Percentiles rank a stretch among this genome's conserved stretches.
Evolutionary conservation across 441 rosid genomes (phyloP).

Genomic region (Syzygium syzygioides): DNA sequence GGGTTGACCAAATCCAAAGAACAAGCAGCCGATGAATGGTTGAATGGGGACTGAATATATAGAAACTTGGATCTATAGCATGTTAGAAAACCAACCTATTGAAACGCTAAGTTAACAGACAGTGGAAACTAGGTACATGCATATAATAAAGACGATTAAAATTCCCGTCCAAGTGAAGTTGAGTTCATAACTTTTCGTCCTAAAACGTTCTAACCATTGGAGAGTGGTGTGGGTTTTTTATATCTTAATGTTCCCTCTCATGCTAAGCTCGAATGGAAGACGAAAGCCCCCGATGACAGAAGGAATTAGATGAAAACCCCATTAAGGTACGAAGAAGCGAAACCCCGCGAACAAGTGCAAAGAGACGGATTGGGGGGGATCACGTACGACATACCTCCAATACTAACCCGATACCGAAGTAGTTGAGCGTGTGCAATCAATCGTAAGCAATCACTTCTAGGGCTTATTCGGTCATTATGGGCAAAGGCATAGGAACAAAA

Average conservation of each 20-base stretch:
- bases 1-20: not conserved
- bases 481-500: not conserved
- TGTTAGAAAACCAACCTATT: not conserved
- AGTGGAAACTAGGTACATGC: rapidly evolving
- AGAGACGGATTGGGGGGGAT: not conserved
- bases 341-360: not conserved
- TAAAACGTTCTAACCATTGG: not conserved
- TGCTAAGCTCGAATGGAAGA: not conserved
- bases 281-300: rapidly evolving
- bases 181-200: not conserved
- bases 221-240: not conserved
- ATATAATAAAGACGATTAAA: not conserved
- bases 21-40: not conserved
- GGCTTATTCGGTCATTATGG: not conserved
- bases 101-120: not conserved
- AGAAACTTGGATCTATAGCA: not conserved
- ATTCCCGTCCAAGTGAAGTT: not conserved
- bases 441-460: not conserved
- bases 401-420: not conserved
- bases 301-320: not conserved
- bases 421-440: not conserved
- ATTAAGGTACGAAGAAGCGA: not conserved
- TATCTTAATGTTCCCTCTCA: not conserved
- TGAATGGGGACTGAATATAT: not conserved
- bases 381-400: not conserved